These are phyloP conservation scores for Hymenotorrendiella dingleyae DNA, from an alignment of 2,329 filamentous ascomycete genomes.

Conservation along the genomic window DNA sequence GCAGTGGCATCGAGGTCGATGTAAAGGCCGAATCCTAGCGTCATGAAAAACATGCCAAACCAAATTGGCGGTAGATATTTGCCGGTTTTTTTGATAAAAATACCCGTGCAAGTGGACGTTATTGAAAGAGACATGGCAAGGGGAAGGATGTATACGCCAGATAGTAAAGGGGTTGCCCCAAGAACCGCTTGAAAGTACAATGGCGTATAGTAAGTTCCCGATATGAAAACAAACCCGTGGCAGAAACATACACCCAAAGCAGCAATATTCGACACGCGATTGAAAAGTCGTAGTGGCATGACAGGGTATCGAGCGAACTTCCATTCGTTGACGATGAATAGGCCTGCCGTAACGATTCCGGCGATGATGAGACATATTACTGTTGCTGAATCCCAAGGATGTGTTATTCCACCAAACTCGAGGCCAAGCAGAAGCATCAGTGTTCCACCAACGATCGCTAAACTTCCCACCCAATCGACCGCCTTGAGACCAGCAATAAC, in stretches of 20 bases:
- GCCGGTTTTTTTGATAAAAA: constrained; percentile 57
- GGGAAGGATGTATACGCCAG: constrained; percentile 69
- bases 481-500: constrained; percentile 55
- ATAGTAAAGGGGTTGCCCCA: constrained; percentile 51
- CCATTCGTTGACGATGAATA: constrained; percentile 67
- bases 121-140: constrained; percentile 62
- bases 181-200: constrained; percentile 67
- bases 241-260: constrained; percentile 63
- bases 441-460: constrained; percentile 62
- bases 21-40: constrained; percentile 58
- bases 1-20: constrained; percentile 53
- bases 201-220: constrained; percentile 21
- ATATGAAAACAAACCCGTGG: constrained; percentile 52
- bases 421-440: constrained; percentile 83
- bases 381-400: constrained; percentile 44
- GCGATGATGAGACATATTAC: constrained; percentile 48
- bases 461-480: constrained; percentile 54
- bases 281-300: constrained; percentile 70
- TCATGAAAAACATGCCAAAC: constrained; percentile 51
- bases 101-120: constrained; percentile 49
- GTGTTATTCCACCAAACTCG: constrained; percentile 72
- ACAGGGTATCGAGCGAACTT: constrained; percentile 70
- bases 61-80: constrained; percentile 57
- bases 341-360: constrained; percentile 49
- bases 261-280: constrained; percentile 57